Evolutionary conservation across 148 eudicot species (phyloP).

Genomic region (Euryodendron excelsum): DNA sequence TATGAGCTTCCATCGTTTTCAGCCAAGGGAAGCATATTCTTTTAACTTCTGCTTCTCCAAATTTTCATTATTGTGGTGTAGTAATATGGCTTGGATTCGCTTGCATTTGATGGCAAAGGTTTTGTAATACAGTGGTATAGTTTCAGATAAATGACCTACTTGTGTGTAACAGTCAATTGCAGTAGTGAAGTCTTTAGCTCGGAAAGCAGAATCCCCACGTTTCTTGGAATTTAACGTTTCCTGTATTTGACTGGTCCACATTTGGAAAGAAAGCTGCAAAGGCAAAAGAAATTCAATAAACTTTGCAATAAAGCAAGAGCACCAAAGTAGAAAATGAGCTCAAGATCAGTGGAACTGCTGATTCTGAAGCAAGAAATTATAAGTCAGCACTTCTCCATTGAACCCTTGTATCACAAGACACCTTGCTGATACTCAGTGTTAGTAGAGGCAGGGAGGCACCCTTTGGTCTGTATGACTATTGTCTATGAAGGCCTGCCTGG

Average conservation of each 20-base stretch:
- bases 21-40: background rate
- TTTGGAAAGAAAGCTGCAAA: slow-evolving; percentile 70
- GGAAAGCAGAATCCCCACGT: slow-evolving; percentile 65
- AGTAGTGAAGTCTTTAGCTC: slow-evolving; percentile 57
- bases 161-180: slow-evolving; percentile 67
- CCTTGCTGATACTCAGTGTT: too few relatives aligned
- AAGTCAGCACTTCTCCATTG: background rate
- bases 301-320: background rate
- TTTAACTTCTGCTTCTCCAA: background rate
- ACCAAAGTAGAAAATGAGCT: slow-evolving; percentile 1
- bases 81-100: background rate
- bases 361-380: background rate
- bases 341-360: background rate
- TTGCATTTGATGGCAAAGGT: background rate
- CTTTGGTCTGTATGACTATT: too few relatives aligned
- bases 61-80: background rate
- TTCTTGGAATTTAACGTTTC: slow-evolving; percentile 71
- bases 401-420: background rate
- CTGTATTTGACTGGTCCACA: slow-evolving; percentile 72
- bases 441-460: too few relatives aligned
- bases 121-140: background rate
- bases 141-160: slow-evolving; percentile 29
- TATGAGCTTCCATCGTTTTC: background rate
- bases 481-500: too few relatives aligned
- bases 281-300: slow-evolving; percentile 11